Base-by-base conservation (phyloP, 2,329 filamentous ascomycete genomes). In the Cadophora gregata region DNA sequence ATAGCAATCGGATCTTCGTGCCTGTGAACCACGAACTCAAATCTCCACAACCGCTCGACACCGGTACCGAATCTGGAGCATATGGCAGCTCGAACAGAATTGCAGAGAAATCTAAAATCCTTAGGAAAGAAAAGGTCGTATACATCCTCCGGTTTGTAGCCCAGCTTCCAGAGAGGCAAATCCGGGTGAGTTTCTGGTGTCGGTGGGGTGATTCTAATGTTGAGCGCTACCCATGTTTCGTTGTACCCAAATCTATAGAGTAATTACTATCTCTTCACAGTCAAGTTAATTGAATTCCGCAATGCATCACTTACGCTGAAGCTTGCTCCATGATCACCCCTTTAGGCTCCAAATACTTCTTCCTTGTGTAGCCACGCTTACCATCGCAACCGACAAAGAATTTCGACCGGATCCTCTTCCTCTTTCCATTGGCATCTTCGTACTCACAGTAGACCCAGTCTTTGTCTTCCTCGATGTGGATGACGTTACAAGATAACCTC, bases 221-320 rank as follows among this genome's bases (percentile, higher is more conserved):
- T 85, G 4, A 80, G 71, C 1, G 83, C 83, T 3, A 85, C 79
- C 83, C 83, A 85, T 0, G 77, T 80, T 16, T 75, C 80, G 12
- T 78, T 74, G 66, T 81, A 82, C 2, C 69, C 69, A 19, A 38
- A 56, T 7, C 50, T 21, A 5, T 31, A 61, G 75, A 78, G 10
- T 1, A 3, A 1, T 51, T 14, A 51, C 12, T 27, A n/a, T n/a
- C 24, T 2, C 42, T n/a, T 6, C n/a, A n/a, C 7, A 21, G n/a
- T 21, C 16, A 47, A 47, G 6, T 24, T 5, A 21, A 48, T 16
- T 12, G 8, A 50, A 9, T n/a, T n/a, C n/a, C n/a, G n/a, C n/a
- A 16, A 12, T 12, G 9, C 14, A 16, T 38, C 8, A 14, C 47
- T 25, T 25, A 50, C 48, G 24, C 25, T 19, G 48, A 51, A 16